Evolutionary conservation across 108 stramenopile genomes (phyloP).

Genomic region (Cyclotella baltica): DNA sequence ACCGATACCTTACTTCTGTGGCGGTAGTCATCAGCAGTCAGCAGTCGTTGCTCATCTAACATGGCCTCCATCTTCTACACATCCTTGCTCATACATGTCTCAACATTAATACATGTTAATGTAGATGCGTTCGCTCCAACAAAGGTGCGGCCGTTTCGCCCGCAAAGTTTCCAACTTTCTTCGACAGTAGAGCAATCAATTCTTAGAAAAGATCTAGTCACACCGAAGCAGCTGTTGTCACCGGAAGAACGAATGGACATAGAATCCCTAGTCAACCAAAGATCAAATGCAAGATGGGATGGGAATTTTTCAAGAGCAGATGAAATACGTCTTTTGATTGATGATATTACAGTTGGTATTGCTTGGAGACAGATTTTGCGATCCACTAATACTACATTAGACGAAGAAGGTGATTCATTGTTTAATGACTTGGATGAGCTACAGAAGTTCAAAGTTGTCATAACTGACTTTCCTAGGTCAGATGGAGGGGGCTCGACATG

Average conservation of each 20-base stretch:
- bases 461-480: slow-evolving; percentile 64
- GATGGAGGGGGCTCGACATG: slow-evolving; percentile 67
- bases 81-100: neutral
- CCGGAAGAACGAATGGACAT: slow-evolving; percentile 18
- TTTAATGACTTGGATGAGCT: neutral
- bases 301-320: slow-evolving; percentile 67
- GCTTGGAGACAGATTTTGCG: slow-evolving; percentile 28
- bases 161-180: neutral
- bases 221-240: slow-evolving; percentile 16
- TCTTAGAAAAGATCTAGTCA: neutral
- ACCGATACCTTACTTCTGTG: too few relatives aligned
- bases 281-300: slow-evolving; percentile 62
- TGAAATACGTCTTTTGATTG: slow-evolving; percentile 42
- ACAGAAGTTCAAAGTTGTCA: slow-evolving; percentile 42
- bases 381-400: slow-evolving; percentile 3
- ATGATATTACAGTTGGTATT: slow-evolving; percentile 30
- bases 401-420: neutral
- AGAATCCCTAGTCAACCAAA: slow-evolving; percentile 50
- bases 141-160: neutral
- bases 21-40: too few relatives aligned
- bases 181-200: neutral
- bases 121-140: neutral
- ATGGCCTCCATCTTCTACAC: too few relatives aligned
- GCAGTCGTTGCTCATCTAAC: too few relatives aligned
- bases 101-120: neutral